Base-by-base conservation (phyloP, 2,329 filamentous ascomycete species). In the Graphilbum sp. region DNA sequence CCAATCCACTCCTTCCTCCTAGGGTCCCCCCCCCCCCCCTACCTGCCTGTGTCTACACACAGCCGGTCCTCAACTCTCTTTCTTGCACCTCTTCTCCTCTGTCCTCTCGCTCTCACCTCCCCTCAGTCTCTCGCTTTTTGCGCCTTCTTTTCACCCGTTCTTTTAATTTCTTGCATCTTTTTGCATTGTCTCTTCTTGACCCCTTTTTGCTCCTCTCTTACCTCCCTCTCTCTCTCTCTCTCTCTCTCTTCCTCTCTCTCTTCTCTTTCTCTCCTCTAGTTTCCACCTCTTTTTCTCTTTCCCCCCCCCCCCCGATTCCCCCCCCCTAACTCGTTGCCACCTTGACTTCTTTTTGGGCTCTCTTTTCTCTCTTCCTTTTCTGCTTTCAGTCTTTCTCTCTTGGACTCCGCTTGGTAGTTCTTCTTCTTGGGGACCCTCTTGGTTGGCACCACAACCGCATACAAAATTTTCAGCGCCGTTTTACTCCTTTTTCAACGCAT, bases 331-430 rank as follows among this genome's bases (percentile, higher is more conserved):
- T 29, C 15, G 7, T 29, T 29, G 7, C 15, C 5, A 13, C 11
- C 27, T 45, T 49, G 46, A 48, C 50, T 47, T 51, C 46, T 45
- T 45, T 47, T 45, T 50, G 38, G 49, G 47, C 50, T 52, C 54
- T 54, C 53, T 52, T 53, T 38, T 47, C 48, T 39, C 46, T 46
- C 41, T 37, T 47, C 45, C 43, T 45, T 40, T 46, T 13, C n/a
- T 43, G 41, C 42, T 49, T 42, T 43, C 46, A 43, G 46, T 45
- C 44, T 44, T 43, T 42, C 44, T 47, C 41, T 32, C 41, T 39
- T 36, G 9, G 27, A 34, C 38, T 13, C 25, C 23, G 5, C 19
- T 30, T 23, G 4, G 21, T 27, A 17, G n/a, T 8, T 35, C 35
- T 17, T 24, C 17, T 20, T 12, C 36, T 20, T 24, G 21, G 10